A percentile compares a stretch with the other conserved stretches of the same genome.
Conservation (phyloP, 1,139 yeast genomes). For the Spencermartinsiella ligniputridi region DNA sequence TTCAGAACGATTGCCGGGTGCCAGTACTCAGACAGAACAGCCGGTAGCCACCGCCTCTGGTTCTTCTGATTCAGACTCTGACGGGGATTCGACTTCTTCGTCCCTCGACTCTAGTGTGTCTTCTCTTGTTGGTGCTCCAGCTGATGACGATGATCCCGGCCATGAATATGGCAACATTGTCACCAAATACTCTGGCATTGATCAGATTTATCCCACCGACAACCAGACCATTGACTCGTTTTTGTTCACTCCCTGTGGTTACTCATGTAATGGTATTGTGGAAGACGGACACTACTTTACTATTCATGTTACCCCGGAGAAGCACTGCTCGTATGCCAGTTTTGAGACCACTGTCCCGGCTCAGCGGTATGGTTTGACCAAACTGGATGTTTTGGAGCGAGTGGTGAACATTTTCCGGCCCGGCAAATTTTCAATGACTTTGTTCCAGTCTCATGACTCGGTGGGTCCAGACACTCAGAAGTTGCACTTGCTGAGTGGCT, state of each 20-base stretch:
- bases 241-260: conserved; percentile 95
- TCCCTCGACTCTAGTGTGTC: conserved; percentile 24
- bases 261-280: conserved; percentile 77
- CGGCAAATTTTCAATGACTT: conserved; percentile 68
- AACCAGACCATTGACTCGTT: conserved; percentile 63
- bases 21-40: conserved; percentile 8
- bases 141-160: conserved; percentile 65
- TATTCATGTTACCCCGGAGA: conserved; percentile 90
- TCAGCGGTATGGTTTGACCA: conserved; percentile 40
- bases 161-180: conserved; percentile 69
- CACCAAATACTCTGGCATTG: conserved; percentile 57
- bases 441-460: conserved; percentile 40
- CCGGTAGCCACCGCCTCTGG: conserved; percentile 23
- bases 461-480: conserved; percentile 3
- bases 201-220: conserved; percentile 47
- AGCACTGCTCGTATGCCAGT: conserved; percentile 93
- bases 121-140: conserved; percentile 36
- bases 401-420: conserved; percentile 70
- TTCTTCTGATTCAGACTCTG: conserved; percentile 26
- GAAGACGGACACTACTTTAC: conserved; percentile 69
- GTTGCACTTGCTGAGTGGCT: conserved; percentile 41
- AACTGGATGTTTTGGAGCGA: conserved; percentile 47
- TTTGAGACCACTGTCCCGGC: conserved; percentile 82
- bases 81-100: conserved; percentile 15
- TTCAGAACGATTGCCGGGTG: conserved; percentile 49